Percentiles rank a stretch among this genome's conserved stretches.
These are phyloP conservation scores for Pholiota microspora DNA, from an alignment of 768 basidiomycete genomes.

Conservation along the genomic window DNA sequence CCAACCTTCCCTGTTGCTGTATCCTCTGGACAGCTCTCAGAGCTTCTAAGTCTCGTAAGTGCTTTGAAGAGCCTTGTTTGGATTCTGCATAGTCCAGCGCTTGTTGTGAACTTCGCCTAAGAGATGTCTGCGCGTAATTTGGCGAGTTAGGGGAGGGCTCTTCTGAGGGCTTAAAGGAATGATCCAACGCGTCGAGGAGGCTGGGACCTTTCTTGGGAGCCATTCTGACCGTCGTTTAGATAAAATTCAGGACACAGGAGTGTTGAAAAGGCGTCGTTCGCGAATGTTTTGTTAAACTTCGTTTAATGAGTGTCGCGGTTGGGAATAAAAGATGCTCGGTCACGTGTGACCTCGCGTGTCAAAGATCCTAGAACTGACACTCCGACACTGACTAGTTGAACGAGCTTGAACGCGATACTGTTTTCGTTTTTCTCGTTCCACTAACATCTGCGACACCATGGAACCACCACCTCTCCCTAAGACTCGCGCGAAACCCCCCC, in stretches of 20 bases:
- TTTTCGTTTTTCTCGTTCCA: background rate
- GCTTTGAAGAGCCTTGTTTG: conserved; percentile 9
- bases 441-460: conserved; percentile 5
- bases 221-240: background rate
- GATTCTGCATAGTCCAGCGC: conserved; percentile 7
- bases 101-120: conserved; percentile 4
- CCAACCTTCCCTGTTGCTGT: background rate
- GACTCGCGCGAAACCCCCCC: conserved; percentile 21
- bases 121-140: background rate
- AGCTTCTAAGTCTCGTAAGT: conserved; percentile 8
- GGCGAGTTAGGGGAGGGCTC: background rate
- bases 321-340: background rate
- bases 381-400: too few relatives aligned
- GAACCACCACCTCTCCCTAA: conserved; percentile 12
- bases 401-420: background rate
- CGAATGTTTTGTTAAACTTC: too few relatives aligned
- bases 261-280: background rate
- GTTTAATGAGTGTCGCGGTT: background rate
- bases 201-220: conserved; percentile 21
- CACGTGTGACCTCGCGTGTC: background rate
- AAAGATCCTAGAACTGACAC: background rate
- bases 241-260: background rate
- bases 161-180: conserved; percentile 16
- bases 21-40: conserved; percentile 10
- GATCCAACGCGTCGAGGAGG: conserved; percentile 30